A percentile compares a stretch with the other conserved stretches of the same genome.
phyloP scores from a whole-genome alignment of 208 protist genomes.

The Kentomonas sorsogonicus region DNA sequence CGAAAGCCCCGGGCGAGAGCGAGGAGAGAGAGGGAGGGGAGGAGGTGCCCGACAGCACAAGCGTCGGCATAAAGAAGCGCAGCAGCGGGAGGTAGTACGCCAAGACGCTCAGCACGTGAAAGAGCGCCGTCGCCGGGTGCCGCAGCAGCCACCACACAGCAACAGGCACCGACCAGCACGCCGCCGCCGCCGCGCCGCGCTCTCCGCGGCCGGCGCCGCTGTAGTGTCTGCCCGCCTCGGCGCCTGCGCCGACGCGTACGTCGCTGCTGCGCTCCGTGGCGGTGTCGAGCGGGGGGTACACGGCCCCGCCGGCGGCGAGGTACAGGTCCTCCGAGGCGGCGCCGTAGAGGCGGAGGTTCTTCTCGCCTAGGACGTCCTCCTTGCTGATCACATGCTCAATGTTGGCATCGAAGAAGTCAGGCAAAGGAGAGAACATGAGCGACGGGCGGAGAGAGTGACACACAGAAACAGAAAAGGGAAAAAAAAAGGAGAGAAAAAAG shows the following conservation, averaged over 20 bases:
- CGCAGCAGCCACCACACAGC: no score
- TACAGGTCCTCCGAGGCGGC: slow-evolving; percentile 31
- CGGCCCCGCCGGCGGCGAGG: slow-evolving; percentile 39
- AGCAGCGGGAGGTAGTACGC: no score
- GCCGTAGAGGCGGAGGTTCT: slow-evolving; percentile 50
- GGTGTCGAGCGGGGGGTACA: slow-evolving; percentile 27
- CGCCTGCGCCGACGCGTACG: slow-evolving; percentile 31
- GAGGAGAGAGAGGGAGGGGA: no score
- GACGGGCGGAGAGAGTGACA: not conserved
- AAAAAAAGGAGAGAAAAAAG: slow-evolving; percentile 2
- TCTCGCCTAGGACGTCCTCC: slow-evolving; percentile 51
- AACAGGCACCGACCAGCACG: no score
- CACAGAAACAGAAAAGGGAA: not conserved
- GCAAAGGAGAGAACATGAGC: slow-evolving; percentile 13
- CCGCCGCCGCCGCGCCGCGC: not conserved
- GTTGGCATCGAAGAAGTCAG: slow-evolving; percentile 2
- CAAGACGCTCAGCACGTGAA: no score
- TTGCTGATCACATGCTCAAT: slow-evolving; percentile 21
- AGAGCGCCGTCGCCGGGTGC: no score
- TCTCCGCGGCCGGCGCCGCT: not conserved
- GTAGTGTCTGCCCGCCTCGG: not conserved
- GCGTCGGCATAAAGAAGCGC: no score
- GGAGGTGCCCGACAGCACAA: no score
- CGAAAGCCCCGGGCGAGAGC: no score
- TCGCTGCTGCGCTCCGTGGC: slow-evolving; percentile 21